Evolutionary conservation across 2,329 filamentous ascomycete species (phyloP).

Genomic region (Fusarium nematophilum): DNA sequence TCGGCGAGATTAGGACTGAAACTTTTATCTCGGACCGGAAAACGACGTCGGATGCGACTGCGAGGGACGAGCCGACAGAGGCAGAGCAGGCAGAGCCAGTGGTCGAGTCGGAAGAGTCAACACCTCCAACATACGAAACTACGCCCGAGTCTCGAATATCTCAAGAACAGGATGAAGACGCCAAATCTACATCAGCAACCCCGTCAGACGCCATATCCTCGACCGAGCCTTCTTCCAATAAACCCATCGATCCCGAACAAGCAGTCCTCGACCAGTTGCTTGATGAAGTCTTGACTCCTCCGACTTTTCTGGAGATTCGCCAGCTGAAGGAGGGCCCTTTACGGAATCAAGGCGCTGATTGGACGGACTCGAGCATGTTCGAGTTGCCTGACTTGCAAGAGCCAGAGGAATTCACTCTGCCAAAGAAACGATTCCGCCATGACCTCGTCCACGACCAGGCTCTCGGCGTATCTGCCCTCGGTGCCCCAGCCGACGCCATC

Average conservation of each 20-base stretch:
- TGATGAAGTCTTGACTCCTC: background rate
- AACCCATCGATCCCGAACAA: background rate
- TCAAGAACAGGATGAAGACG: background rate
- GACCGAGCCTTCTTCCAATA: background rate
- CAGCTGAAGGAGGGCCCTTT: no score
- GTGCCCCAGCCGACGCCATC: constrained; percentile 56
- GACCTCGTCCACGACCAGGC: constrained; percentile 44
- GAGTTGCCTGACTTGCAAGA: constrained; percentile 16
- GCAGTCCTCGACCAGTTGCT: background rate
- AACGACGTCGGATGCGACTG: background rate
- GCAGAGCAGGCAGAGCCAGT: background rate
- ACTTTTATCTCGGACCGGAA: constrained; percentile 29
- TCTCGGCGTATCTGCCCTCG: constrained; percentile 50
- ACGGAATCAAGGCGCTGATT: no score
- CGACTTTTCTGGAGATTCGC: background rate
- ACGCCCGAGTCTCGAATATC: background rate
- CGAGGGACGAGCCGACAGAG: background rate
- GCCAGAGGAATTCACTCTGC: background rate
- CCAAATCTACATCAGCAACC: background rate
- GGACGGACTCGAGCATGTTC: no score
- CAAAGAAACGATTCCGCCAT: constrained; percentile 34
- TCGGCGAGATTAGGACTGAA: constrained; percentile 42
- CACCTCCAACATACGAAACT: constrained; percentile 1
- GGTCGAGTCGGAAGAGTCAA: background rate
- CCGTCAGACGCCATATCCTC: background rate